Evolutionary conservation across 495 filamentous ascomycete genomes (phyloP).

Genomic region (Hypoxylon lienhwacheense): DNA sequence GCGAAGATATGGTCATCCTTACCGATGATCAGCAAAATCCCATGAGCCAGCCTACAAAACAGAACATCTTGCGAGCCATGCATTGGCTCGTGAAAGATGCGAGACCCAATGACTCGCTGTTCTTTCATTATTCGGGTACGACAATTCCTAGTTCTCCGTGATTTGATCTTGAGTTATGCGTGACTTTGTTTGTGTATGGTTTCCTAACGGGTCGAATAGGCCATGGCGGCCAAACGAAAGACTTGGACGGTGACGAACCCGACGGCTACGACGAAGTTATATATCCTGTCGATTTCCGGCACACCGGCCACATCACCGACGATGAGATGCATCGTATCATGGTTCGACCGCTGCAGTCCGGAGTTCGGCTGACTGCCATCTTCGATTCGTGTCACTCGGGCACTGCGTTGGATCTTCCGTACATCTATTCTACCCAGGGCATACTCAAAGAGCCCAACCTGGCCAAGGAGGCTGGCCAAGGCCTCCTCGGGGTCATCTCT

Average conservation of each 20-base stretch:
- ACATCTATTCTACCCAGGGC: conserved; percentile 94
- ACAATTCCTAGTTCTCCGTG: conserved; percentile 3
- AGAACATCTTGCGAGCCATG: conserved; percentile 95
- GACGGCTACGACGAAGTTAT: conserved; percentile 98
- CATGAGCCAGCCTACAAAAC: conserved; percentile 95
- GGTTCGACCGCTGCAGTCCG: conserved; percentile 77
- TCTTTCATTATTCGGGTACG: conserved; percentile 97
- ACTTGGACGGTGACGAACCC: conserved; percentile 90
- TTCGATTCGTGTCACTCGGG: conserved; percentile 99
- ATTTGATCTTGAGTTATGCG: too few species aligned
- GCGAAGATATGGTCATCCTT: conserved; percentile 97
- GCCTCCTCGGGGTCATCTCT: conserved; percentile 84
- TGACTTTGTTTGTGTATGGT: neutral
- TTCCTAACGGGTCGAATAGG: conserved; percentile 52
- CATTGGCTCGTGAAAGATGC: conserved; percentile 98
- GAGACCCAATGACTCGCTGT: conserved; percentile 89
- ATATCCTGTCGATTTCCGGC: conserved; percentile 92
- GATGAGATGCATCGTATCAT: conserved; percentile 99
- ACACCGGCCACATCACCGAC: conserved; percentile 91
- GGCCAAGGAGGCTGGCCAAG: conserved; percentile 95
- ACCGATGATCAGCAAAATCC: conserved; percentile 97
- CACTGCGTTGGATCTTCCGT: conserved; percentile 92
- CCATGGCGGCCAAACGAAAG: conserved; percentile 95
- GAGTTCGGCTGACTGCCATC: conserved; percentile 92
- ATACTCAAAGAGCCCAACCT: conserved; percentile 97